Evolutionary conservation across 306 rosid species (phyloP), one percentile per base, ranked within the genome.

Genomic region (Betula pendula): DNA sequence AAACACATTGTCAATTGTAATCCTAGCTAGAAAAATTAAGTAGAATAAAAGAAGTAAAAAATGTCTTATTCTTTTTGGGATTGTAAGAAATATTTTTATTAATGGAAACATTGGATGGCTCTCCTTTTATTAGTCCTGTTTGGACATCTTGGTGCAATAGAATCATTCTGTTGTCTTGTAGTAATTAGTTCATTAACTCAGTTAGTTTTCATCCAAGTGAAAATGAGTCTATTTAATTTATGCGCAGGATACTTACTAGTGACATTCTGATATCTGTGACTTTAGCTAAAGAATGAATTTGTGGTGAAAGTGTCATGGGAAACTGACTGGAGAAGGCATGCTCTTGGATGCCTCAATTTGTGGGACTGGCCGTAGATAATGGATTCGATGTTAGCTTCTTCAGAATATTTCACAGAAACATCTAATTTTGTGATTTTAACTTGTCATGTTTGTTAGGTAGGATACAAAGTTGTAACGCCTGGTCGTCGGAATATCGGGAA

Each of bases 401-500:
- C 45, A 53, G 7, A 47, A 33, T n/a, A 43, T 49, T 16, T 31
- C 52, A 19, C 25, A 49, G 14, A 22, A 47, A 19, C n/a, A 43
- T 68, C 68, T 77, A 19, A 38, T 8, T 47, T 81, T 78, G 47
- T 47, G 47, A 42, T 81, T 58, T 81, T 77, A 84, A 72, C 84
- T 63, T 68, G 40, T 77, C 53, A 68, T 84, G 45, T 81, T 85
- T 92, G 82, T 85, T 88, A 94, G 97, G 97, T 94, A 80, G 98
- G 98, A 79, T 92, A 89, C 88, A 87, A 68, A 84, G 97, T 95
- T 72, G 87, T 95, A 29, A 95, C 97, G 2, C 97, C 96, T 11
- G 88, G 93, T 82, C 89, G 80, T 51, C 92, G 92, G 74, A 85
- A 81, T 68, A 92, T 95, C 1, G 97, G 98, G 72, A 92, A 90